Base-by-base conservation (phyloP, 2,329 filamentous ascomycete species). In the Endocalyx cinctus region DNA sequence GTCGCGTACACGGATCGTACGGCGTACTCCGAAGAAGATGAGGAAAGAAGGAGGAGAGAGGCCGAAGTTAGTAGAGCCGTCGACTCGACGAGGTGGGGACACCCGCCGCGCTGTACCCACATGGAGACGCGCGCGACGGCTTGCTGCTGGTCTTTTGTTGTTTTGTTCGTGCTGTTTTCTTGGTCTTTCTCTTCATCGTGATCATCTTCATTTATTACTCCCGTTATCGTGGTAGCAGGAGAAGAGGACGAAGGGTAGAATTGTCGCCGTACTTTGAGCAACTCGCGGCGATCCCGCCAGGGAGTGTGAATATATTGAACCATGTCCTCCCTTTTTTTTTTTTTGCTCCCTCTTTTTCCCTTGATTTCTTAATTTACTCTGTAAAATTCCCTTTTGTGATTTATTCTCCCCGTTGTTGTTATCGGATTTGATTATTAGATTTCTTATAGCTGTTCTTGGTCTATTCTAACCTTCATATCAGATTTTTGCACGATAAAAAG, bases 51-150 rank as follows among this genome's bases (percentile, higher is more conserved):
- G 51, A 78, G 75, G 32, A 88, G 62, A 14, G 81, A 63, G 17
- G 83, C 84, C 40, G 83, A 78, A 45, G 77, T 76, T 38, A 92
- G 66, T 42, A 87, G 72, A 3, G 82, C 82, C 26, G 85, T 89
- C 22, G 82, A 84, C 61, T 90, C 85, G 34, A 90, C 74, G 59
- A 87, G 70, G 63, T 90, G 82, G 34, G 86, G 85, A 41, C 87
- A 83, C 48, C 77, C 77, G 43, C 80, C 80, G 54, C 83, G 76
- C 51, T 82, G 73, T 70, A 83, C 78, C 82, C 82, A 84, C 60
- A 81, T 72, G 26, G 72, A 71, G 30, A 81, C 76, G 31, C 71
- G 66, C 31, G 74, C 71, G 30, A 81, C 74, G 37, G 76, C 70
- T 39, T 67, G 60, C 49, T 66, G 64, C 39, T 58, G 55, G 35